Base-by-base conservation (phyloP, 148 eudicot species). In the Dianthus caryophyllus region DNA sequence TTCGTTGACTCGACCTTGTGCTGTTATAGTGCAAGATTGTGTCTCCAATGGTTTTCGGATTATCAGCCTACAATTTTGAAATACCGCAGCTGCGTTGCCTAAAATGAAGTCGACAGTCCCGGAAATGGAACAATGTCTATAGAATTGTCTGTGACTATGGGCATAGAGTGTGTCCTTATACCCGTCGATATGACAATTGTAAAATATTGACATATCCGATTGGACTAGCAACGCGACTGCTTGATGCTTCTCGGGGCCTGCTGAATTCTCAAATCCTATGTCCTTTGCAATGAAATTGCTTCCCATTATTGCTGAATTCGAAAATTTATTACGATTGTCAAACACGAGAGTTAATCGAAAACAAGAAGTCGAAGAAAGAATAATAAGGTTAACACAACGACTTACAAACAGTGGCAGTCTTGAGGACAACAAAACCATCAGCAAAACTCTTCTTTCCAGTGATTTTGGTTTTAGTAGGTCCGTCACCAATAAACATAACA, bases 41-140 rank as follows among this genome's bases (percentile, higher is more conserved):
- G 66, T 51, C 0, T 63, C 81, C 7, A 68, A 39, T 0, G 96
- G 96, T 65, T 69, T 80, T 1, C 92, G 77, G 31, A 87, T 53
- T 0, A 84, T 20, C 49, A 89, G 36, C 64, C 43, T 68, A 72
- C 90, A 85, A 56, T 82, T 80, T 31, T 89, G 90, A 73, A 89
- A 83, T 11, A 89, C 78, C 0, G 84, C 77, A 0, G 67, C 68
- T 1, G 88, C 88, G 55, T 89, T 80, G 1, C 92, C 96, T 29
- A 83, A 72, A 50, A 87, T 61, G 75, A 87, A 83, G 69, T 89
- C 90, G 9, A 87, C 61, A n/a, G 96, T 82, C 24, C 96, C 96
- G 0, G 83, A 71, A 72, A 89, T 79, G 73, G 66, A 73, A 76
- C 92, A 87, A 31, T 83, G 77, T 48, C 85, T 73, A 68, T 81